Evolutionary conservation across 768 basidiomycete genomes (phyloP).

Genomic region (Mycena rosella): DNA sequence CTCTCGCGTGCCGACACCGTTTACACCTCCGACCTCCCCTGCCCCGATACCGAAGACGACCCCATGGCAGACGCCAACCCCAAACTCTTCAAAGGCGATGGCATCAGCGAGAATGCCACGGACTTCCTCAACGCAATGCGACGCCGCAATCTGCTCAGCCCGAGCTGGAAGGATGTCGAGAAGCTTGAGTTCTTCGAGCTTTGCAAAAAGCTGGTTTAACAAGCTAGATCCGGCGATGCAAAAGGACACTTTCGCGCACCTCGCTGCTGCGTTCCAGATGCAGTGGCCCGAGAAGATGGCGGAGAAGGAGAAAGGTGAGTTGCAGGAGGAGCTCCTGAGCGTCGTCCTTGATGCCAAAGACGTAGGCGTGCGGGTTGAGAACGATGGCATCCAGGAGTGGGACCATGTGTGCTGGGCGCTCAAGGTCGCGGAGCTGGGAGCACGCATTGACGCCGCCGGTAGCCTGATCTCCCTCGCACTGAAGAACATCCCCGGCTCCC

Average conservation of each 20-base stretch:
- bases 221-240: background rate
- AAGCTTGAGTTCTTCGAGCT: slow-evolving; percentile 4
- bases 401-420: too few relatives aligned
- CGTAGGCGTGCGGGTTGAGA: too few relatives aligned
- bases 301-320: too few relatives aligned
- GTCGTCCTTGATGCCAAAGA: too few relatives aligned
- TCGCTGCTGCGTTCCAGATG: background rate
- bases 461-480: background rate
- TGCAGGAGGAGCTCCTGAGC: too few relatives aligned
- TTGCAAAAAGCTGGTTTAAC: background rate
- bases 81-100: slow-evolving; percentile 1
- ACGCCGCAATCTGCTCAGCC: background rate
- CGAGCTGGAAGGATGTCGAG: slow-evolving; percentile 1
- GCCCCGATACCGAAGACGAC: too few relatives aligned
- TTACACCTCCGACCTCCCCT: too few relatives aligned
- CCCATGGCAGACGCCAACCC: background rate
- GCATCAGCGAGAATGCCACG: slow-evolving; percentile 5
- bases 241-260: background rate
- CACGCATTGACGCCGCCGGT: too few relatives aligned
- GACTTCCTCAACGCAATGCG: too few relatives aligned
- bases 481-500: slow-evolving; percentile 1
- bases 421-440: too few relatives aligned
- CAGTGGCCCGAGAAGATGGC: background rate
- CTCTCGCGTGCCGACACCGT: too few relatives aligned
- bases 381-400: too few relatives aligned